Conservation (phyloP, 225 moss, liverwort and hornwort genomes). For the Marchantia paleacea region DNA sequence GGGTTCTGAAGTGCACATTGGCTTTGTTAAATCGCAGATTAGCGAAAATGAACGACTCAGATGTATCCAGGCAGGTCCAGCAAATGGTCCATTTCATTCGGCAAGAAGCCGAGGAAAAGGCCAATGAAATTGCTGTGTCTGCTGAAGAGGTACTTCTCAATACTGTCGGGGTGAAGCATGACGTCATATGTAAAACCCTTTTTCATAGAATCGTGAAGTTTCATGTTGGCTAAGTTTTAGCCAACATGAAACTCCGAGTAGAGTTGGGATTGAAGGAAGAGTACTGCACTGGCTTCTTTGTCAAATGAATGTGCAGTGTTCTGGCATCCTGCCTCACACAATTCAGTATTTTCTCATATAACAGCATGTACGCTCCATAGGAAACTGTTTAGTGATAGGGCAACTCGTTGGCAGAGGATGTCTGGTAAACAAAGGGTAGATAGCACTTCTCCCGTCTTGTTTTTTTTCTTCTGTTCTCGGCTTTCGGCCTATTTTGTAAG, state of each 20-base stretch:
- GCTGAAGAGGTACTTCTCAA: constrained; percentile 59
- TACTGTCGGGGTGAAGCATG: too few relatives aligned
- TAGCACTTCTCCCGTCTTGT: too few relatives aligned
- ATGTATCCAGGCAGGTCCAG: constrained; percentile 75
- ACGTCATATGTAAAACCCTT: too few relatives aligned
- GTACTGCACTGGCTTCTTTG: too few relatives aligned
- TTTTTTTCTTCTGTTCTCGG: too few relatives aligned
- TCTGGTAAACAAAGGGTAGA: not conserved
- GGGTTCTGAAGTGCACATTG: not conserved
- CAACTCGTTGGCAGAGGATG: not conserved
- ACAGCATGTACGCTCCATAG: not conserved
- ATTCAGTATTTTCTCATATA: not conserved
- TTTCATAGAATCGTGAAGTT: not conserved
- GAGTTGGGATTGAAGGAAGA: too few relatives aligned
- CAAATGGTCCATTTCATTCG: constrained; percentile 95
- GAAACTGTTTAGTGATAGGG: not conserved
- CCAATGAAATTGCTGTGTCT: constrained; percentile 68
- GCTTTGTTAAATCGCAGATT: not conserved
- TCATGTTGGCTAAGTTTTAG: not conserved
- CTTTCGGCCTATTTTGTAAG: not conserved
- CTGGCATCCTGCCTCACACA: too few relatives aligned
- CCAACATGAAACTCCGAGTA: too few relatives aligned
- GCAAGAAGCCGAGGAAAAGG: constrained; percentile 92
- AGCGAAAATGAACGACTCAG: constrained; percentile 70
- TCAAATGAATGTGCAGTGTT: too few relatives aligned